Base-by-base conservation (phyloP, 2,329 filamentous ascomycete species). In the Kalaharituber pfeilii region DNA sequence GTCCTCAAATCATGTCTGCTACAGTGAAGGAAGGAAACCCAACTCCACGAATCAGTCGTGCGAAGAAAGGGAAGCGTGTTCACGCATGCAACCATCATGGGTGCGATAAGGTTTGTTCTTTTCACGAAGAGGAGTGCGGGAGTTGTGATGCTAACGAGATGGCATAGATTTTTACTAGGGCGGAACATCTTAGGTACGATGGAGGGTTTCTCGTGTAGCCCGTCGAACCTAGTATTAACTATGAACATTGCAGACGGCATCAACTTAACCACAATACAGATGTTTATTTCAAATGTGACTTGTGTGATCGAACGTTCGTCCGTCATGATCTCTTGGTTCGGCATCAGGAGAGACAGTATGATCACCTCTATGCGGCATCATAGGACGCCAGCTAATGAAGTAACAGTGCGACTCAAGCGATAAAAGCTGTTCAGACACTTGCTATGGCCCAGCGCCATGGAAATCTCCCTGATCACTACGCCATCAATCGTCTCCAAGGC, bases 21-120 rank as follows among this genome's bases (percentile, higher is more conserved):
- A 4, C 42, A 47, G 2, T 47, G 3, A 47, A 47, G 22, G 42
- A 47, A 13, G 42, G 42, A 22, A 47, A 47, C 25, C 58, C 58
- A 57, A 59, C 59, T 28, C 58, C 58, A 15, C 47, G 59, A 49
- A 50, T 60, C 56, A 61, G 59, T 33, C 56, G 59, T 49, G 59
- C 59, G 53, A 61, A 61, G 57, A 61, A 61, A 52, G 59, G 59
- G 8, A 61, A 61, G 54, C 54, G 59, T 39, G 59, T 61, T 50
- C 59, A 61, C 54, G 58, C 54, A 27, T 61, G 59, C 45, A 57
- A 55, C 53, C 58, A 61, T 49, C 50, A 39, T 50, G 57, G 59
- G 36, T 61, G 59, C 36, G 58, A 59, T 56, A 61, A 61, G 58
- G 59, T 61, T 47, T 22, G 54, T 53, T 51, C 42, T 53, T 50